Conservation (phyloP, 176 grass and related monocot genomes). For the Rhynchospora breviuscula region DNA sequence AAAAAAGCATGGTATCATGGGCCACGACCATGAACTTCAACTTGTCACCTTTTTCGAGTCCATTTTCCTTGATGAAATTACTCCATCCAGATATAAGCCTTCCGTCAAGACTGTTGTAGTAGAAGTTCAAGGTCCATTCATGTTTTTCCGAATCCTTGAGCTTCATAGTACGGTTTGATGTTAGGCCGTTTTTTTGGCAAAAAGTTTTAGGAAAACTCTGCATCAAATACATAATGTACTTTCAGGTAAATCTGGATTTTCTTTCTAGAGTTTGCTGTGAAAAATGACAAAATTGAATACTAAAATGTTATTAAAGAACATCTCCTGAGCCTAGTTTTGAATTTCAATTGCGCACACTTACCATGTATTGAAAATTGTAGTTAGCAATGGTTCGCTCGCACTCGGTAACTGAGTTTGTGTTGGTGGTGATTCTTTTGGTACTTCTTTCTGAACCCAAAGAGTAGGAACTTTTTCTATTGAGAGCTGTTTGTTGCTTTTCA, state of each 20-base stretch:
- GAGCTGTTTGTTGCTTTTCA: not conserved
- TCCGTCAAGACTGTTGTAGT: too few species aligned
- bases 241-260: too few species aligned
- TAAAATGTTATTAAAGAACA: too few species aligned
- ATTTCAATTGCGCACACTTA: not conserved
- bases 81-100: not conserved
- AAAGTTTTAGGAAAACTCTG: not conserved
- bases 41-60: slow-evolving; percentile 19
- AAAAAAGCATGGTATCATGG: not conserved
- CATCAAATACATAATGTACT: not conserved
- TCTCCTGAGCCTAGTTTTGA: too few species aligned
- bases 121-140: not conserved
- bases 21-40: slow-evolving; percentile 4
- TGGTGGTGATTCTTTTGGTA: too few species aligned
- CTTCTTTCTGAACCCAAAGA: too few species aligned
- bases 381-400: not conserved
- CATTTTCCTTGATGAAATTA: not conserved
- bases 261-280: too few species aligned
- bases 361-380: not conserved
- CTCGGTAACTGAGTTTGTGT: not conserved
- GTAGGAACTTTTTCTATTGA: not conserved
- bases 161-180: not conserved
- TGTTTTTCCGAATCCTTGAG: not conserved
- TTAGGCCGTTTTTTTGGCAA: not conserved
- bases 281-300: too few species aligned